Base-by-base conservation (phyloP, 129 eudicot genomes). In the Pittosporum tobira region DNA sequence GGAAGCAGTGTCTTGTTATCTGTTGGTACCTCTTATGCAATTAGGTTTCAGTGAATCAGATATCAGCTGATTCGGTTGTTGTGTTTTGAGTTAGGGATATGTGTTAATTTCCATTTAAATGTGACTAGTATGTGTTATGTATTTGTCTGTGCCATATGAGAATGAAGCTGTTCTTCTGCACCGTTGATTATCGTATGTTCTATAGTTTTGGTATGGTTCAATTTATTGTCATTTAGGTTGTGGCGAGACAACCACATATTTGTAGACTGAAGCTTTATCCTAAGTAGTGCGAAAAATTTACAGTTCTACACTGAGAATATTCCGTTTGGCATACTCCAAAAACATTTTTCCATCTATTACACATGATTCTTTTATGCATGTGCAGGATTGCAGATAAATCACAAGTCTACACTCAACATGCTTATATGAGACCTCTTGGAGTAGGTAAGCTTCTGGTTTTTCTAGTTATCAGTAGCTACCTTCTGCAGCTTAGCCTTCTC, bases 371-470 rank as follows among this genome's bases (percentile, higher is more conserved):
- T 1, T 31, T 31, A 56, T 56, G 38, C 43, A 37, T 36, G 19
- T 57, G 63, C 78, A 91, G 99, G 99, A 87, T 91, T 81, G 99
- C 99, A n/a, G 99, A 91, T 82, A 91, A 91, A 74, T 87, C 99
- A 37, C 99, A 87, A 72, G 89, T 91, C 16, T 91, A 87, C 66
- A 91, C 99, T 23, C 99, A 91, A 57, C 99, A 91, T 79, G 99
- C 99, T 48, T 91, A 91, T 64, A 91, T 91, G 99, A 83, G 96
- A 66, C 99, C 99, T 53, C 99, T 91, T 69, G 99, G 96, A 62
- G 88, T 91, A 80, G 96, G 99, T 91, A 14, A 22, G 99, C 79
- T 21, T 48, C 60, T 59, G 30, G 20, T 49, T 61, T 38, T 56
- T 29, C 44, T 21, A 53, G 20, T 58, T 43, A 18, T 7, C 12